Conservation (phyloP, 1,284 basidiomycete species). For the Apiotrichum laibachii region DNA sequence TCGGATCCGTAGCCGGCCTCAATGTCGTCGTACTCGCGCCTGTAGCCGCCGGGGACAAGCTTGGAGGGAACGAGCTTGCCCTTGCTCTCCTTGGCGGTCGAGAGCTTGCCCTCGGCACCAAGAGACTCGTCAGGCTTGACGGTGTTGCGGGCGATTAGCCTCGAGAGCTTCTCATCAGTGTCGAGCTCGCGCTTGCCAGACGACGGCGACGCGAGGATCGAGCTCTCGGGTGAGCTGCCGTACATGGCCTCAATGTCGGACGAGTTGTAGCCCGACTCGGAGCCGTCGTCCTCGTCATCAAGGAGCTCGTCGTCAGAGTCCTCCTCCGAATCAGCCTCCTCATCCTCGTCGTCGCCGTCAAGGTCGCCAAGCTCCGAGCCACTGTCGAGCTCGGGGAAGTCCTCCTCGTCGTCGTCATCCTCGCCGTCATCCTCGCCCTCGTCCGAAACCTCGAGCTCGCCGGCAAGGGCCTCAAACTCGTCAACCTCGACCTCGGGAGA, state of each 20-base stretch:
- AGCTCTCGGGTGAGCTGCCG: constrained; percentile 21
- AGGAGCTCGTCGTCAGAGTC: constrained; percentile 42
- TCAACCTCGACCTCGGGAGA: constrained; percentile 19
- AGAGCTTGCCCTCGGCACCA: constrained; percentile 46
- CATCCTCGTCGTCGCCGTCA: constrained; percentile 48
- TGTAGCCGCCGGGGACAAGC: constrained; percentile 75
- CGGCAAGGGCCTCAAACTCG: constrained; percentile 34
- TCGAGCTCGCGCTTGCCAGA: constrained; percentile 16
- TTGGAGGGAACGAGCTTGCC: constrained; percentile 44
- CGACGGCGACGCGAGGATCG: constrained; percentile 20
- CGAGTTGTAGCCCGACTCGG: constrained; percentile 51
- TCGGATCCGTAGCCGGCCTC: constrained; percentile 96
- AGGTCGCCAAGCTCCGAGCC: constrained; percentile 48
- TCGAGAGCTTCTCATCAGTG: constrained; percentile 32
- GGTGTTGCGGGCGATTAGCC: constrained; percentile 42
- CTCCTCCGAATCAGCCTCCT: constrained; percentile 6
- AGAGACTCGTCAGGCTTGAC: constrained; percentile 47
- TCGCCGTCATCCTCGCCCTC: constrained; percentile 30
- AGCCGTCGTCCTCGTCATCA: constrained; percentile 46
- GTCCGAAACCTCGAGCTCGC: constrained; percentile 29
- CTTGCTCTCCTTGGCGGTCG: constrained; percentile 43
- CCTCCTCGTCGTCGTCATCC: constrained; percentile 43
- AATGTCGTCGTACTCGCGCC: constrained; percentile 88
- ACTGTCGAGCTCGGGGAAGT: constrained; percentile 54
- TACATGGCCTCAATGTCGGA: constrained; percentile 51